A percentile compares a stretch with the other conserved stretches of the same genome.
Evolutionary conservation across 2,329 filamentous ascomycete species (phyloP).

Genomic region (Mollisia scopiformis): DNA sequence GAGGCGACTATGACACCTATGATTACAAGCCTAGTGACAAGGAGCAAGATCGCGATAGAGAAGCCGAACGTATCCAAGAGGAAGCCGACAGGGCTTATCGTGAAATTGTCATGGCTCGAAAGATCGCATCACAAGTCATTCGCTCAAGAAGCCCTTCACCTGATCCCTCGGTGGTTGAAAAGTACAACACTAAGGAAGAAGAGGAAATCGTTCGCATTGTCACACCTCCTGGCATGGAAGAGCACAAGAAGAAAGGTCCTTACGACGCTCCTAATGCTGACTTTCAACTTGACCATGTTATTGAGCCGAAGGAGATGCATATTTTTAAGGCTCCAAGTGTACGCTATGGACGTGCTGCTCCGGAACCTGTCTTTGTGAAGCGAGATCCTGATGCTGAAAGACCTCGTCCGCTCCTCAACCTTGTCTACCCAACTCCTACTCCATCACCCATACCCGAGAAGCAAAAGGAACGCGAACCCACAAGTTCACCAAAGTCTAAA

Average conservation of each 20-base stretch:
- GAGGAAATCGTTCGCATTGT: slow-evolving; percentile 50
- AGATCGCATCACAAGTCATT: slow-evolving; percentile 54
- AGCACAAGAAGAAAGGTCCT: slow-evolving; percentile 48
- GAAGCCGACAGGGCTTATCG: slow-evolving; percentile 62
- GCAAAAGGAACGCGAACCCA: slow-evolving; percentile 32
- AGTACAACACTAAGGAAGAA: slow-evolving; percentile 45
- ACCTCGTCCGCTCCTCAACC: slow-evolving; percentile 57
- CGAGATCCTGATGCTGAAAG: slow-evolving; percentile 30
- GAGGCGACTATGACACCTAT: slow-evolving; percentile 23
- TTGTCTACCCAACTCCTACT: slow-evolving; percentile 62
- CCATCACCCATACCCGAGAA: slow-evolving; percentile 53
- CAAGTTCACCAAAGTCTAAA: slow-evolving; percentile 14
- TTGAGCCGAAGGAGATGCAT: slow-evolving; percentile 54
- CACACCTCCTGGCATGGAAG: slow-evolving; percentile 55
- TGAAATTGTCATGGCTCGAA: slow-evolving; percentile 55
- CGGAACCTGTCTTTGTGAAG: slow-evolving; percentile 24
- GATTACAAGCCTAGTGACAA: slow-evolving; percentile 21
- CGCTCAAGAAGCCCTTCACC: slow-evolving; percentile 56
- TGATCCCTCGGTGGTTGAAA: slow-evolving; percentile 57
- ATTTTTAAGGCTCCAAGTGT: slow-evolving; percentile 36
- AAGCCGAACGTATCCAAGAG: slow-evolving; percentile 53
- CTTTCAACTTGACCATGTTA: slow-evolving; percentile 61
- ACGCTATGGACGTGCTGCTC: slow-evolving; percentile 43
- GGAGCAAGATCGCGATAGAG: slow-evolving; percentile 37
- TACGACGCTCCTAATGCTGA: slow-evolving; percentile 66